Conservation (phyloP, 1,284 basidiomycete species). For the Marasmius sp. region DNA sequence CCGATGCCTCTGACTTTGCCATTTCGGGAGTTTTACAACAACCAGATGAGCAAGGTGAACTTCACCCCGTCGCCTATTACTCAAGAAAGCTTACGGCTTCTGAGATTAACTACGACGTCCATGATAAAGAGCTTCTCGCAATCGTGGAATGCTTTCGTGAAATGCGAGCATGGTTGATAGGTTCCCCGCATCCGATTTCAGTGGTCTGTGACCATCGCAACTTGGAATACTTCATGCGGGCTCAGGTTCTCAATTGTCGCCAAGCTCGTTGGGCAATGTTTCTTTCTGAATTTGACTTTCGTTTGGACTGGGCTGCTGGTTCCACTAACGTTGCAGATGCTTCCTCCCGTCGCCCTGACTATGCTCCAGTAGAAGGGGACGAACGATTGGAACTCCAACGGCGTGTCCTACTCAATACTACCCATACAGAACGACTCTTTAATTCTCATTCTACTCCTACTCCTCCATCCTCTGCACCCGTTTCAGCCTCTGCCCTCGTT, state of each 20-base stretch:
- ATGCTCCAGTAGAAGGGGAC: conserved; percentile 35
- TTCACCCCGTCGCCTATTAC: conserved; percentile 32
- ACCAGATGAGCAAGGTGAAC: conserved; percentile 20
- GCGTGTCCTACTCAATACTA: conserved; percentile 22
- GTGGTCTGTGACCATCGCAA: conserved; percentile 33
- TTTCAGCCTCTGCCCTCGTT: conserved; percentile 20
- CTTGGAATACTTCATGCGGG: conserved; percentile 27
- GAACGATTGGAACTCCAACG: conserved; percentile 18
- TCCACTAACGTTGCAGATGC: conserved; percentile 32
- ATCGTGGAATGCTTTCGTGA: conserved; percentile 32
- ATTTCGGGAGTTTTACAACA: conserved; percentile 30
- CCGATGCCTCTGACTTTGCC: conserved; percentile 36
- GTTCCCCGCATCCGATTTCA: conserved; percentile 19
- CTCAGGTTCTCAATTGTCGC: conserved; percentile 26
- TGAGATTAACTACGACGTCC: conserved; percentile 30
- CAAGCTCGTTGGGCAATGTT: conserved; percentile 32
- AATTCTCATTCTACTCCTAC: too few species aligned
- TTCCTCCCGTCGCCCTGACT: conserved; percentile 30
- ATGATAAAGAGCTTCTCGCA: conserved; percentile 27
- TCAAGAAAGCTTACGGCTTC: conserved; percentile 28
- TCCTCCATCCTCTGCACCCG: too few species aligned
- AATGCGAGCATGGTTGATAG: conserved; percentile 32
- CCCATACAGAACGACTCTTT: conserved; percentile 22
- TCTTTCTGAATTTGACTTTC: conserved; percentile 23
- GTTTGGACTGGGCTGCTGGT: conserved; percentile 28